Base-by-base conservation (phyloP, 2,329 filamentous ascomycete species). In the Zelopaecilomyces penicillatus region DNA sequence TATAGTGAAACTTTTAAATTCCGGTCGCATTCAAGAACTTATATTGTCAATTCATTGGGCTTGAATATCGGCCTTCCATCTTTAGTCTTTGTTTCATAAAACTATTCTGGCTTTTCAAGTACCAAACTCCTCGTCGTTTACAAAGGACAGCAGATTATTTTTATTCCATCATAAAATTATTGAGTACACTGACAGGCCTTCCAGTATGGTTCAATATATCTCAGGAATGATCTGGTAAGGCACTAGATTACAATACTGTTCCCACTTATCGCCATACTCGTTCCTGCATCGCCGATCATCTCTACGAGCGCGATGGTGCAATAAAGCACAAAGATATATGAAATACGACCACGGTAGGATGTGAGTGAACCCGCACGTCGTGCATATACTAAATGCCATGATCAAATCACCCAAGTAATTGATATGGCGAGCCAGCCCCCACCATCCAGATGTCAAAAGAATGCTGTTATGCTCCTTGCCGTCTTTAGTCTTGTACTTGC, bases 351-450 rank as follows among this genome's bases (percentile, higher is more conserved):
- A 97, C 86, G 1, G 90, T 95, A 1, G 91, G 90, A 37, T 96
- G 73, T 52, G 82, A 87, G 66, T 93, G 96, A 0, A 88, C 80
- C 87, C 88, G 19, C 19, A 19, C 19, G 19, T 19, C 19, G 19
- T 3, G 19, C 19, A 19, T 3, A 19, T 19, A 19, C 19, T 19
- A 19, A 19, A 96, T 6, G 84, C 80, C 79, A 95, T 89, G 52
- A 93, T 74, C 90, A 90, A 96, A 68, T 97, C 91, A 42, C 90
- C 91, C 1, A 95, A 68, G 66, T 97, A 96, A 70, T 96, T 97
- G 74, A 96, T 91, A 66, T 97, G 91, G 36, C 91, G 80, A 1
- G 90, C 85, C 19, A 80, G 73, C 37, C 91, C 91, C 91, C 91
- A 96, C 53, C 8, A 50, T 45, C 91, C 91, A 1, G 85, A 84